Evolutionary conservation across 2,329 filamentous ascomycete species (phyloP).

Genomic region (Cucurbitaria berberidis): DNA sequence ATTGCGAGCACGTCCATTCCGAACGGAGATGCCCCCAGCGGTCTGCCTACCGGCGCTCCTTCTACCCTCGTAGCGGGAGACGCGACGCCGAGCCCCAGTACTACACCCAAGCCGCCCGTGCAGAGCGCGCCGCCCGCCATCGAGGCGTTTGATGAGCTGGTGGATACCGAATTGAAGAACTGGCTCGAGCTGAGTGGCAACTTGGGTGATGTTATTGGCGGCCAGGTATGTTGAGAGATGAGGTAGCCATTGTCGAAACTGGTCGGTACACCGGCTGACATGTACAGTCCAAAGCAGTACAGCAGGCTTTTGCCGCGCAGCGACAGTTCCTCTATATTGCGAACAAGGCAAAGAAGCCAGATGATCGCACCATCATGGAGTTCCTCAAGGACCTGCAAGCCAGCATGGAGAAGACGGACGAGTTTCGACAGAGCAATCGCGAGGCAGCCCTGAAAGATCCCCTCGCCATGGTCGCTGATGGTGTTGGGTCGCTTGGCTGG

Average conservation of each 20-base stretch:
- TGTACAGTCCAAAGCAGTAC: constrained; percentile 62
- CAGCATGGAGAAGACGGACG: constrained; percentile 77
- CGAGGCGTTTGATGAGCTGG: constrained; percentile 83
- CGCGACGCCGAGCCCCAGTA: constrained; percentile 40
- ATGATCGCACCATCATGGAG: constrained; percentile 73
- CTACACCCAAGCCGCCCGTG: constrained; percentile 43
- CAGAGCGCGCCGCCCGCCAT: constrained; percentile 66
- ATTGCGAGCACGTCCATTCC: constrained; percentile 77
- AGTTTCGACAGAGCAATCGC: constrained; percentile 82
- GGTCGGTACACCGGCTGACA: too few species aligned
- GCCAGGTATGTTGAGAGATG: constrained; percentile 66
- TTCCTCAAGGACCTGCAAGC: constrained; percentile 87
- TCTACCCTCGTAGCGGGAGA: constrained; percentile 36
- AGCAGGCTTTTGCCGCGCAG: constrained; percentile 78
- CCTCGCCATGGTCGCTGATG: constrained; percentile 85
- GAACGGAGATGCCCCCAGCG: constrained; percentile 25
- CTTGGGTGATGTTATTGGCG: constrained; percentile 76
- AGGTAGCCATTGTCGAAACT: not conserved
- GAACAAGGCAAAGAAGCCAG: constrained; percentile 91
- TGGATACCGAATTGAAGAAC: constrained; percentile 74
- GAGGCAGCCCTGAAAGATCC: constrained; percentile 78
- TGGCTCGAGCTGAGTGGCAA: constrained; percentile 80
- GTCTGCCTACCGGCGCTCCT: constrained; percentile 36
- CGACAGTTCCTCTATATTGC: constrained; percentile 86
- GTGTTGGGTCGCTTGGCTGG: constrained; percentile 89